Conservation (phyloP, 176 grass and related monocot genomes). For the Echinochloa phyllopogon region DNA sequence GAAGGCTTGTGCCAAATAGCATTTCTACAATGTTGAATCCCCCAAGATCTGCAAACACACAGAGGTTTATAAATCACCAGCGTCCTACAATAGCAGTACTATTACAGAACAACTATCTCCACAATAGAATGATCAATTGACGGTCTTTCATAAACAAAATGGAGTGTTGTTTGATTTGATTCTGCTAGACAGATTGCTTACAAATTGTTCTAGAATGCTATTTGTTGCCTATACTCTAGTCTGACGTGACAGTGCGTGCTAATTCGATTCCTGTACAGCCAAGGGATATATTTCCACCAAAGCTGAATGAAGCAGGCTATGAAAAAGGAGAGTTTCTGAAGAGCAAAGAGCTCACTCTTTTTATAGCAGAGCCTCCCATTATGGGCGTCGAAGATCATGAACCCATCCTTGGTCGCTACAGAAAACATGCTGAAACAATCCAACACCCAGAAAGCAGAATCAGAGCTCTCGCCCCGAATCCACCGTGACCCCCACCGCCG, state of each 20-base stretch:
- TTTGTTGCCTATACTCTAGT: not conserved
- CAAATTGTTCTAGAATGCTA: not conserved
- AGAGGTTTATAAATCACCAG: conserved; percentile 6
- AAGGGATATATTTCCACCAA: not conserved
- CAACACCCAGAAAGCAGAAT: not conserved
- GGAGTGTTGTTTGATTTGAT: not conserved
- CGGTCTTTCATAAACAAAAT: not conserved
- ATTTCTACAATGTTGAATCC: conserved; percentile 85
- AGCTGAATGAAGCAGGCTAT: not conserved
- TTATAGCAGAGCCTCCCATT: conserved; percentile 72
- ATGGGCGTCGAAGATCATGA: conserved; percentile 83
- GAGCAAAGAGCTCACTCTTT: conserved; percentile 57
- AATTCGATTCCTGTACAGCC: not conserved
- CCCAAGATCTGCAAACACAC: conserved; percentile 63
- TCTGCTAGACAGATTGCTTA: not conserved
- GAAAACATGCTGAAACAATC: conserved; percentile 71
- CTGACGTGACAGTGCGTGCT: not conserved
- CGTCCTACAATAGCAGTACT: not conserved
- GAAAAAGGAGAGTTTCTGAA: not conserved
- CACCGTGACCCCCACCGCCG: not conserved
- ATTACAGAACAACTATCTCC: not conserved
- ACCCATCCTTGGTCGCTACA: conserved; percentile 78
- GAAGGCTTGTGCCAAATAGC: conserved; percentile 76
- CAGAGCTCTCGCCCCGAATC: not conserved
- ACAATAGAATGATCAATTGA: not conserved